Conservation (phyloP, 495 filamentous ascomycete genomes). For the Neurospora africana region DNA sequence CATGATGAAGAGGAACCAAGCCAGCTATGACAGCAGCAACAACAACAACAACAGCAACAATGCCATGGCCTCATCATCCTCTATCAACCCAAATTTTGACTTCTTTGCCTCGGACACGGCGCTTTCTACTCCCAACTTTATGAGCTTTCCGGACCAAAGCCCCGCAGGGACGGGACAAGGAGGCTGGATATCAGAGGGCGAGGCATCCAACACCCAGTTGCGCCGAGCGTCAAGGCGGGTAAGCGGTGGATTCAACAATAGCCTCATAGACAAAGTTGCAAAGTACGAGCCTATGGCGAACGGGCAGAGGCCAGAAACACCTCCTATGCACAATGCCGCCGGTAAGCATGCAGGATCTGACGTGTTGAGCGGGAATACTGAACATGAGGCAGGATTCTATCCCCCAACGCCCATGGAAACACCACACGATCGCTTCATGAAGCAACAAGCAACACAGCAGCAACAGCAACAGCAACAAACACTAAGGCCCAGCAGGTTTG, state of each 20-base stretch:
- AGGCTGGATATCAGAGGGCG: conserved; percentile 37
- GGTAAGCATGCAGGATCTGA: conserved; percentile 32
- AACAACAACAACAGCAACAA: not conserved
- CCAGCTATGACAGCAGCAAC: conserved; percentile 16
- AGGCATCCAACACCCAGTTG: conserved; percentile 24
- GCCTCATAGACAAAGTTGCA: conserved; percentile 40
- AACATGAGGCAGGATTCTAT: conserved; percentile 30
- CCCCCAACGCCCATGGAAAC: conserved; percentile 40
- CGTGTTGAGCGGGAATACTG: not conserved
- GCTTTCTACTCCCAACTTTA: conserved; percentile 36
- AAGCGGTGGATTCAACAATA: conserved; percentile 28
- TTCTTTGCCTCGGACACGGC: conserved; percentile 28
- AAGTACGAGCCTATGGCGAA: conserved; percentile 38
- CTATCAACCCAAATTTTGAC: conserved; percentile 21
- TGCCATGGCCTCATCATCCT: conserved; percentile 14
- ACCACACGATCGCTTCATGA: conserved; percentile 28
- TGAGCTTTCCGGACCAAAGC: conserved; percentile 32
- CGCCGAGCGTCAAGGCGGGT: conserved; percentile 34
- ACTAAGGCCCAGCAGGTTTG: conserved; percentile 30
- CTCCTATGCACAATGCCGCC: conserved; percentile 40
- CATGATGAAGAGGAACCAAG: conserved; percentile 34
- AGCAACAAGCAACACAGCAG: conserved; percentile 19
- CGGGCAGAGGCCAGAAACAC: conserved; percentile 45
- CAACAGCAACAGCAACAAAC: conserved; percentile 16
- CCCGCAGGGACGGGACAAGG: conserved; percentile 21